Evolutionary conservation across 2,329 filamentous ascomycete genomes (phyloP).

Genomic region (Alternaria brassicicola): DNA sequence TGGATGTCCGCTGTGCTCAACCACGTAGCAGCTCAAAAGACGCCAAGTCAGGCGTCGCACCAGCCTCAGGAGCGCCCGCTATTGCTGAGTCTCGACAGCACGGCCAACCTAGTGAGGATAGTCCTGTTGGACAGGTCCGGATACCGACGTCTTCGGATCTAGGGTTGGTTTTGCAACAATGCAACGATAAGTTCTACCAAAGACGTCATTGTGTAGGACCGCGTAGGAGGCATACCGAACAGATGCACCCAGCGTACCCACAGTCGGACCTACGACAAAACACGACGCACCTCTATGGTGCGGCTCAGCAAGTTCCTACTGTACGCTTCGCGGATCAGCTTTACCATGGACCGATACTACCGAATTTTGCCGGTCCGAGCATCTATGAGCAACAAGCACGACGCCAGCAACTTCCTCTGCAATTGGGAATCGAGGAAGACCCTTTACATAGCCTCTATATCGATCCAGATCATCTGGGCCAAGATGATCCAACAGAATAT

Average conservation of each 20-base stretch:
- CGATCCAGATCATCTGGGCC: slow-evolving; percentile 1
- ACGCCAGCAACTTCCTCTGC: slow-evolving; percentile 11
- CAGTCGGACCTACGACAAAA: neutral
- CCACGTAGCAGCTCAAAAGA: neutral
- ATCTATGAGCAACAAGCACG: slow-evolving; percentile 39
- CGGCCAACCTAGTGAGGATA: neutral
- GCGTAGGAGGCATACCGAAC: slow-evolving; percentile 1
- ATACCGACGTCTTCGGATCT: slow-evolving; percentile 32
- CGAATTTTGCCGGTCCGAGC: slow-evolving; percentile 23
- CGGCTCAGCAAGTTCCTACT: slow-evolving; percentile 13
- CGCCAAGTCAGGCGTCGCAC: neutral
- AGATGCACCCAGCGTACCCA: neutral
- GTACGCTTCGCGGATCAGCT: slow-evolving; percentile 22
- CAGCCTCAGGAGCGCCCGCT: neutral
- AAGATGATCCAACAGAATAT: neutral
- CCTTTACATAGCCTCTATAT: neutral
- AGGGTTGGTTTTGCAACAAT: slow-evolving; percentile 32
- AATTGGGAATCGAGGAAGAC: neutral
- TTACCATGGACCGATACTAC: slow-evolving; percentile 6
- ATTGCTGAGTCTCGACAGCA: neutral
- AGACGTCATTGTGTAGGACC: slow-evolving; percentile 3
- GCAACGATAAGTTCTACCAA: slow-evolving; percentile 28
- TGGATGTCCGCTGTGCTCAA: neutral
- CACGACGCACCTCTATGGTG: neutral
- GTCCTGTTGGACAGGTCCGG: neutral